Evolutionary conservation across 441 rosid genomes (phyloP).

Genomic region (Rhodomyrtus psidioides): DNA sequence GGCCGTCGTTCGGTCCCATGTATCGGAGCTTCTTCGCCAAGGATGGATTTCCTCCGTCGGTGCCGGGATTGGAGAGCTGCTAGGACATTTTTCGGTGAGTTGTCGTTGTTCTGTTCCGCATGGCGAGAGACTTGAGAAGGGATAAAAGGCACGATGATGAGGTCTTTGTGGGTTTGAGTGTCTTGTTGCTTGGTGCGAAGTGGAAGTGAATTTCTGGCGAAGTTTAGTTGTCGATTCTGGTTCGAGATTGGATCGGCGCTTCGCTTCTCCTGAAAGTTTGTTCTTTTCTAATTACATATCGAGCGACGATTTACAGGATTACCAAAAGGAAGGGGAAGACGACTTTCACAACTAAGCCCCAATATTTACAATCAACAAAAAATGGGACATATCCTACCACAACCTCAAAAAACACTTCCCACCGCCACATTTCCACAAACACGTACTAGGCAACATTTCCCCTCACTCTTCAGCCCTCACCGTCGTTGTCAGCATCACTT

Average conservation of each 20-base stretch:
- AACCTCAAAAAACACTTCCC: too few species aligned
- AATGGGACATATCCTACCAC: too few species aligned
- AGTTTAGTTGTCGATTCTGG: not conserved
- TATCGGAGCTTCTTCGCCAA: slow-evolving; percentile 73
- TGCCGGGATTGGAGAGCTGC: slow-evolving; percentile 66
- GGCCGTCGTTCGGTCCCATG: slow-evolving; percentile 71
- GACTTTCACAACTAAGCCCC: too few species aligned
- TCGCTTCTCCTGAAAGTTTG: not conserved
- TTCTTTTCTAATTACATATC: too few species aligned
- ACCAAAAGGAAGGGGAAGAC: too few species aligned
- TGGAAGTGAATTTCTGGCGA: not conserved
- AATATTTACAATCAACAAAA: too few species aligned
- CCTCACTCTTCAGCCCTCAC: too few species aligned
- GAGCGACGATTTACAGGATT: too few species aligned
- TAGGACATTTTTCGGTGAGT: slow-evolving; percentile 85
- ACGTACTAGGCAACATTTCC: too few species aligned
- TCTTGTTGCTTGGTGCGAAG: not conserved
- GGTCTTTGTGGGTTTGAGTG: not conserved
- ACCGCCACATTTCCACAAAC: too few species aligned
- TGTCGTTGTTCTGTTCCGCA: not conserved
- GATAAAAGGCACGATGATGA: not conserved
- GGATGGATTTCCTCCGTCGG: slow-evolving; percentile 63
- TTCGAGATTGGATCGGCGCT: not conserved
- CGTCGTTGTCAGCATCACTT: too few species aligned
- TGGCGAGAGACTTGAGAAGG: not conserved